Conservation (phyloP, 768 basidiomycete species). For the Trametes gibbosa region DNA sequence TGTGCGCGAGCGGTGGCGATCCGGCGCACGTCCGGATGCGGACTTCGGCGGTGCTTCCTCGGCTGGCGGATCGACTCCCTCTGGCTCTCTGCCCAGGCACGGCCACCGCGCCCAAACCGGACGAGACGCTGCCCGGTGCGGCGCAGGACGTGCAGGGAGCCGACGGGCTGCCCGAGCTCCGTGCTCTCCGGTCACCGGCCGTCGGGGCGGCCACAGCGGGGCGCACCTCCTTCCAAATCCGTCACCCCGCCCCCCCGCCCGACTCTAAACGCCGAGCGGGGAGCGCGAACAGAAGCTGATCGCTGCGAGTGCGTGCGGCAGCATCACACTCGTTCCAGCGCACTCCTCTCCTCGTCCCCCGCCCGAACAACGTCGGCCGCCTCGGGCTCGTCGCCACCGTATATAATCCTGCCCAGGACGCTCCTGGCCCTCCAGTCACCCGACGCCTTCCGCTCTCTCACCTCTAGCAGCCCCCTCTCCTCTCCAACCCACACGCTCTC, state of each 20-base stretch:
- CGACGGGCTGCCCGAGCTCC: neutral
- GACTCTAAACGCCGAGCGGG: neutral
- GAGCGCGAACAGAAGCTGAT: neutral
- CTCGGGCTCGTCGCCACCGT: neutral
- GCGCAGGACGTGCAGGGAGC: too few relatives aligned
- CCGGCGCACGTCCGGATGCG: neutral
- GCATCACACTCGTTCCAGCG: neutral
- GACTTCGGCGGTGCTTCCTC: neutral
- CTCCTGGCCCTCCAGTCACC: slow-evolving; percentile 2
- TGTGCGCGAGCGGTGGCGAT: neutral
- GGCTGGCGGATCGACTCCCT: neutral
- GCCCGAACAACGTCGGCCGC: neutral
- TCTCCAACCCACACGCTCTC: neutral
- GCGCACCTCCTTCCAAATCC: neutral
- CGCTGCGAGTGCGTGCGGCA: neutral
- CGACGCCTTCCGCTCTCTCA: slow-evolving; percentile 8
- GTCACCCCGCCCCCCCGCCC: too few relatives aligned
- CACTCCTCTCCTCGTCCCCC: too few relatives aligned
- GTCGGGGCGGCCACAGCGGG: neutral
- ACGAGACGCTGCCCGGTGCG: too few relatives aligned
- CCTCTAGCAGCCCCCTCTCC: neutral
- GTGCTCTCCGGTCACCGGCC: neutral
- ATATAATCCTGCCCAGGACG: too few relatives aligned
- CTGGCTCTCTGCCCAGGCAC: neutral
- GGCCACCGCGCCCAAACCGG: too few relatives aligned